These are phyloP conservation scores for Coprinellus micaceus DNA, from an alignment of 768 basidiomycete genomes.

Conservation along the genomic window DNA sequence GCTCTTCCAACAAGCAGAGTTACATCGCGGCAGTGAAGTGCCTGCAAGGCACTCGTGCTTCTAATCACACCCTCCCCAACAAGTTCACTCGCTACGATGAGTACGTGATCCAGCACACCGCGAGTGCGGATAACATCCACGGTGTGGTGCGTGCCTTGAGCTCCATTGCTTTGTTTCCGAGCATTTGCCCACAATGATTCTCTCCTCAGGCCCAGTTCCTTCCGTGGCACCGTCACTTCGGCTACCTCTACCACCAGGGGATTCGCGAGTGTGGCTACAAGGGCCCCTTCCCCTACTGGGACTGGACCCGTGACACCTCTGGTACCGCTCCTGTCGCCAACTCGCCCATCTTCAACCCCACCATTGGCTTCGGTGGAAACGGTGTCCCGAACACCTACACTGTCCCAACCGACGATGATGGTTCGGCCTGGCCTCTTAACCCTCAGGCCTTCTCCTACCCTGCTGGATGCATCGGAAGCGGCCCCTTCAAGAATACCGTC, in stretches of 20 bases:
- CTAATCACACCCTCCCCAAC: neutral
- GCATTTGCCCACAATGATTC: neutral
- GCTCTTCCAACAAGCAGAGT: neutral
- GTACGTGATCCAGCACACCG: constrained; percentile 18
- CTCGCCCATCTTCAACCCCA: constrained; percentile 8
- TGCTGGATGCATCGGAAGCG: constrained; percentile 3
- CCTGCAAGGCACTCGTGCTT: neutral
- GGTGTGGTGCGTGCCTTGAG: constrained; percentile 16
- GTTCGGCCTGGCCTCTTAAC: neutral
- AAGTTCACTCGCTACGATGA: constrained; percentile 22
- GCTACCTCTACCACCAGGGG: constrained; percentile 18
- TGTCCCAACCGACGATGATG: neutral
- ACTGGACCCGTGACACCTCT: constrained; percentile 6
- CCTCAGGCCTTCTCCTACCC: neutral
- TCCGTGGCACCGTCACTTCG: constrained; percentile 24
- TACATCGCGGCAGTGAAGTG: constrained; percentile 8
- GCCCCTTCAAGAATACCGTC: constrained; percentile 3
- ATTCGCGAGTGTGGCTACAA: constrained; percentile 23
- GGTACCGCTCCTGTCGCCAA: neutral
- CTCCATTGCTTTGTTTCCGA: neutral
- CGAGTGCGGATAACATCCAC: constrained; percentile 18
- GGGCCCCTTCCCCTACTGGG: constrained; percentile 19
- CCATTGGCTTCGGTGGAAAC: constrained; percentile 7
- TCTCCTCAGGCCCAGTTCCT: constrained; percentile 22
- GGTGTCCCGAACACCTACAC: constrained; percentile 9